These are phyloP conservation scores for Populus hybrid DNA, from an alignment of 441 rosid species.

Conservation along the genomic window DNA sequence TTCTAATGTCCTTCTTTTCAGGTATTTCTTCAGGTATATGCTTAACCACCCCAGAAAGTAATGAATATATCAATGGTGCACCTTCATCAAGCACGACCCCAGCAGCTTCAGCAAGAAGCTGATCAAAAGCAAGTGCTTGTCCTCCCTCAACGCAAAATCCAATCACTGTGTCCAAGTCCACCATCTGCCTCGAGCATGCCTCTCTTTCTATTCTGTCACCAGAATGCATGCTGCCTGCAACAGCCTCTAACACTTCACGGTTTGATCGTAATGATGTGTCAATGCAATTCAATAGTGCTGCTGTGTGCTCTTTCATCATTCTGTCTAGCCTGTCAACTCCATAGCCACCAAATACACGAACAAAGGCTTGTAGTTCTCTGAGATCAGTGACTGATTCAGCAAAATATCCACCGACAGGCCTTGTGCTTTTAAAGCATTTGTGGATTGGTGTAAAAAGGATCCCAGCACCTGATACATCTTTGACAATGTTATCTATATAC, in stretches of 20 bases:
- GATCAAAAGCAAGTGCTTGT: too few species aligned
- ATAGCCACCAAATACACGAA: slow-evolving; percentile 88
- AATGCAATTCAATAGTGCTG: slow-evolving; percentile 92
- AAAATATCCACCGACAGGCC: slow-evolving; percentile 99
- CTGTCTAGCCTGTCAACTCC: slow-evolving; percentile 91
- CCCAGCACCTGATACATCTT: slow-evolving; percentile 92
- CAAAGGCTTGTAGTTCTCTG: slow-evolving; percentile 84
- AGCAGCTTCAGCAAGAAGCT: too few species aligned
- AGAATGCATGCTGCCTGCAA: slow-evolving; percentile 93
- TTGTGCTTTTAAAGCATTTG: slow-evolving; percentile 93
- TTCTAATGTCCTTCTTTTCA: too few species aligned
- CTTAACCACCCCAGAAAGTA: too few species aligned
- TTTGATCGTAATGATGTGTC: slow-evolving; percentile 91
- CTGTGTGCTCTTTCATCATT: slow-evolving; percentile 97
- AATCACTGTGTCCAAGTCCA: too few species aligned
- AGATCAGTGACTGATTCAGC: slow-evolving; percentile 96
- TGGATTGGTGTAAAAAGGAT: slow-evolving; percentile 90
- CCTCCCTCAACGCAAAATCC: too few species aligned
- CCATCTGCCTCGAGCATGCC: slow-evolving; percentile 69
- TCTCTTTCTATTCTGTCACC: slow-evolving; percentile 93
- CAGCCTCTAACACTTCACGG: slow-evolving; percentile 80
- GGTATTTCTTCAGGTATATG: too few species aligned
- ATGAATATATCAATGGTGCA: too few species aligned
- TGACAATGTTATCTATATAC: slow-evolving; percentile 97
- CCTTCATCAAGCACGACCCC: too few species aligned